Conservation (phyloP, 2,329 filamentous ascomycete genomes). For the Penicillium sp. region DNA sequence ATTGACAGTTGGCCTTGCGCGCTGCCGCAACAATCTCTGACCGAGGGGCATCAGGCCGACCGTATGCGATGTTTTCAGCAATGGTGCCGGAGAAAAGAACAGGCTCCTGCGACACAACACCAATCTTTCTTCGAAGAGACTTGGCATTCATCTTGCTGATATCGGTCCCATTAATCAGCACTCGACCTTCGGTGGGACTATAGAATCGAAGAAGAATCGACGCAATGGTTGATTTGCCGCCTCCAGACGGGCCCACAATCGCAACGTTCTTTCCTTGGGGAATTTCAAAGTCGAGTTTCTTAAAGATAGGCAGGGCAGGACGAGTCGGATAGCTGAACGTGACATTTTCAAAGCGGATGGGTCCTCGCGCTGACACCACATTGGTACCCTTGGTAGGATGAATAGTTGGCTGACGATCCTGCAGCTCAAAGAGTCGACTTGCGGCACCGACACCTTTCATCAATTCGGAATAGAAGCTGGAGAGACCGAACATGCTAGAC, state of each 20-base stretch:
- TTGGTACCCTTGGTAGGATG: slow-evolving; percentile 75
- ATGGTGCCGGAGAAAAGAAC: slow-evolving; percentile 80
- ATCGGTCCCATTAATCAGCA: slow-evolving; percentile 79
- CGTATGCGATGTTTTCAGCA: slow-evolving; percentile 83
- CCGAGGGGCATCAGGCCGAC: slow-evolving; percentile 69
- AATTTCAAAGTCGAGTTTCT: slow-evolving; percentile 81
- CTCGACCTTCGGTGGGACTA: slow-evolving; percentile 66
- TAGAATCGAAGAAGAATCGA: slow-evolving; percentile 91
- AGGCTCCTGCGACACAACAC: slow-evolving; percentile 91
- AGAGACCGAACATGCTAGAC: slow-evolving; percentile 86
- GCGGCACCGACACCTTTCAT: slow-evolving; percentile 99
- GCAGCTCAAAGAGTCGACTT: slow-evolving; percentile 90
- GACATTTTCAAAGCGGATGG: slow-evolving; percentile 81
- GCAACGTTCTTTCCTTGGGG: slow-evolving; percentile 91
- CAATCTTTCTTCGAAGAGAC: slow-evolving; percentile 83
- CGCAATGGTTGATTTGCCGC: slow-evolving; percentile 92
- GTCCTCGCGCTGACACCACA: slow-evolving; percentile 77
- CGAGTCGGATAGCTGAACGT: slow-evolving; percentile 89
- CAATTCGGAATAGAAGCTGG: slow-evolving; percentile 92
- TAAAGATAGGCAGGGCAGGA: slow-evolving; percentile 86
- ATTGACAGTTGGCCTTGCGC: slow-evolving; percentile 87
- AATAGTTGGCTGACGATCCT: slow-evolving; percentile 81
- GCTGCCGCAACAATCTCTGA: slow-evolving; percentile 81
- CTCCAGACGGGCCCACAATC: slow-evolving; percentile 91
- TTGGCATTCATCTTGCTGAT: slow-evolving; percentile 86